phyloP scores from a whole-genome alignment of 2,329 filamentous ascomycete genomes.

The Pseudogymnoascus sp. region DNA sequence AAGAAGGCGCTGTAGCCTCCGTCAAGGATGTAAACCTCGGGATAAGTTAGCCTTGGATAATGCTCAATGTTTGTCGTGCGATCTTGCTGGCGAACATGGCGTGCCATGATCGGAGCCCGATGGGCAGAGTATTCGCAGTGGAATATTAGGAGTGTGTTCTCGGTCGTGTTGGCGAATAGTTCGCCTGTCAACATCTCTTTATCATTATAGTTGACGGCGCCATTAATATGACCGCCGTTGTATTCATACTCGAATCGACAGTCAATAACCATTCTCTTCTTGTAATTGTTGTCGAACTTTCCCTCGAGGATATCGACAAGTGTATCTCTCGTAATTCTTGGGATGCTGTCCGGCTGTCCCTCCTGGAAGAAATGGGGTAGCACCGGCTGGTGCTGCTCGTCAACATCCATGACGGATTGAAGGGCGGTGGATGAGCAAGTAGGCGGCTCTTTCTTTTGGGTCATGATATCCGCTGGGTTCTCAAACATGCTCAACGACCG shows the following conservation, averaged over 20 bases:
- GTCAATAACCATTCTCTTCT: conserved; percentile 81
- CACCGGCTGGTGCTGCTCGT: conserved; percentile 63
- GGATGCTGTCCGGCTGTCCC: conserved; percentile 76
- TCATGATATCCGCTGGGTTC: conserved; percentile 78
- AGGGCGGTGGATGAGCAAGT: conserved; percentile 45
- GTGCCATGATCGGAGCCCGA: conserved; percentile 91
- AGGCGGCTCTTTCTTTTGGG: conserved; percentile 55
- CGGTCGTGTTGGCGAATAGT: conserved; percentile 57
- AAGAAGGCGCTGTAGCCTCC: conserved; percentile 96
- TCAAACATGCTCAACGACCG: conserved; percentile 98
- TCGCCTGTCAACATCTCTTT: conserved; percentile 77
- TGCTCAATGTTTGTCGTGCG: conserved; percentile 74
- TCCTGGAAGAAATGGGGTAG: conserved; percentile 80
- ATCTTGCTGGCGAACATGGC: conserved; percentile 83
- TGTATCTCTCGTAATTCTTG: conserved; percentile 74
- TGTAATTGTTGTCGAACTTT: conserved; percentile 66
- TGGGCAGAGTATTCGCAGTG: conserved; percentile 99
- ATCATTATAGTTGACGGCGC: conserved; percentile 93
- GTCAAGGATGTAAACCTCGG: conserved; percentile 93
- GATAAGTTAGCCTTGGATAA: conserved; percentile 87
- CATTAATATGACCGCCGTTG: conserved; percentile 88
- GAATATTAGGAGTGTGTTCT: conserved; percentile 76
- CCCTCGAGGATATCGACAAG: conserved; percentile 83
- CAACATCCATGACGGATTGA: conserved; percentile 74
- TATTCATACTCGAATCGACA: conserved; percentile 99